These are phyloP conservation scores for Physaria fendleri DNA, from an alignment of 345 rosid genomes.

Conservation along the genomic window DNA sequence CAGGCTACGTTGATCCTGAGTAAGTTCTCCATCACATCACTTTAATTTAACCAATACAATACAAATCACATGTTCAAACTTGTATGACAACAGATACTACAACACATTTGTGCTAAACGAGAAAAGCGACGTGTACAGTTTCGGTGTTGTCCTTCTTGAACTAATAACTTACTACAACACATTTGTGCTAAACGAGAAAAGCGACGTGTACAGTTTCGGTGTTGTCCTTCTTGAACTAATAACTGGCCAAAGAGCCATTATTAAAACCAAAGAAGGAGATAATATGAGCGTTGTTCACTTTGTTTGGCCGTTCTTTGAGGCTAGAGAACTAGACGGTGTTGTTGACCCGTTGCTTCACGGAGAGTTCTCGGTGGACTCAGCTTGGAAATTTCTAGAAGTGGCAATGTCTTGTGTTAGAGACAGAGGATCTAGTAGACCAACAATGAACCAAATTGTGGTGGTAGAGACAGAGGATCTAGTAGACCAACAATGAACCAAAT, in stretches of 20 bases:
- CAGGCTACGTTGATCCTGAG: conserved; percentile 26
- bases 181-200: conserved; percentile 32
- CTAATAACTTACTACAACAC: conserved; percentile 35
- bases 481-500: conserved; percentile 29
- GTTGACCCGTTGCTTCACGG: conserved; percentile 22
- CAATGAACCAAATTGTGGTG: conserved; percentile 21
- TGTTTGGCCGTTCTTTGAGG: conserved; percentile 14
- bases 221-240: conserved; percentile 43
- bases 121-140: conserved; percentile 52
- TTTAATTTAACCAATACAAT: no score
- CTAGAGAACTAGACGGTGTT: conserved; percentile 14
- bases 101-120: conserved; percentile 21
- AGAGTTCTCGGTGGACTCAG: conserved; percentile 15
- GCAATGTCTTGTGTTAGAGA: conserved; percentile 31
- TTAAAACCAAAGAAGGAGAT: conserved; percentile 9
- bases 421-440: conserved; percentile 18
- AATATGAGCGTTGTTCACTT: conserved; percentile 27
- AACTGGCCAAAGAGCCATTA: conserved; percentile 40
- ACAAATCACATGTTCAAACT: no score
- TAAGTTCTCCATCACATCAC: background rate
- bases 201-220: conserved; percentile 51
- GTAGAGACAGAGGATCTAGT: conserved; percentile 6
- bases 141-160: conserved; percentile 42
- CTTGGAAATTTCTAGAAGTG: conserved; percentile 24
- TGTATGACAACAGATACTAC: no score